These are phyloP conservation scores for Phytophthora lateralis DNA, from an alignment of 352 stramenopile genomes.

Conservation along the genomic window DNA sequence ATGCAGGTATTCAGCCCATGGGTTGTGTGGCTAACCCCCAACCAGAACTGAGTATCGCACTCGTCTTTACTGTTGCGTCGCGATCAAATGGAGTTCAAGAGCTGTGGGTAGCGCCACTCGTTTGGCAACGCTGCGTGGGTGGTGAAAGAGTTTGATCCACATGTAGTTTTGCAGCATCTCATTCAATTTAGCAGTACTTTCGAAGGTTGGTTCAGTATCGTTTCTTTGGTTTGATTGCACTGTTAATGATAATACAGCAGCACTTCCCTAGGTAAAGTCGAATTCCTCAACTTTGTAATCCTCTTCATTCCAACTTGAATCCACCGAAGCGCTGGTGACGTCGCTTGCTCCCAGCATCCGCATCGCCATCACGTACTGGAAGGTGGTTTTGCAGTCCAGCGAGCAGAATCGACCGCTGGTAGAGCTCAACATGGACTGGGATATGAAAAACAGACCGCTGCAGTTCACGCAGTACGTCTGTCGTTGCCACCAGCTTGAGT, in stretches of 20 bases:
- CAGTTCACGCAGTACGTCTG: conserved; percentile 29
- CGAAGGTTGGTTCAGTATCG: background rate
- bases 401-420: conserved; percentile 38
- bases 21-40: conserved; percentile 6
- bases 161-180: conserved; percentile 1
- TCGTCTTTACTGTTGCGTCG: background rate
- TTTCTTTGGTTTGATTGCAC: background rate
- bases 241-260: background rate
- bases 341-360: conserved; percentile 14
- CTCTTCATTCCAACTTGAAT: background rate
- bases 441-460: conserved; percentile 28
- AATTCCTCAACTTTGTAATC: conserved; percentile 5
- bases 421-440: conserved; percentile 12
- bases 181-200: background rate
- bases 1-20: conserved; percentile 1
- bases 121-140: background rate
- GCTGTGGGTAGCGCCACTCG: background rate
- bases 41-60: background rate
- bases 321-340: background rate
- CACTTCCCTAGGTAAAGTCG: background rate
- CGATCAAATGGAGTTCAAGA: conserved; percentile 1
- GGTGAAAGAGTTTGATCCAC: conserved; percentile 10
- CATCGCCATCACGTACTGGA: conserved; percentile 32
- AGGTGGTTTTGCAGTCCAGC: conserved; percentile 51
- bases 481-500: conserved; percentile 16